Conservation (phyloP, 208 protist species). For the Acanthamoeba culbertsoni region DNA sequence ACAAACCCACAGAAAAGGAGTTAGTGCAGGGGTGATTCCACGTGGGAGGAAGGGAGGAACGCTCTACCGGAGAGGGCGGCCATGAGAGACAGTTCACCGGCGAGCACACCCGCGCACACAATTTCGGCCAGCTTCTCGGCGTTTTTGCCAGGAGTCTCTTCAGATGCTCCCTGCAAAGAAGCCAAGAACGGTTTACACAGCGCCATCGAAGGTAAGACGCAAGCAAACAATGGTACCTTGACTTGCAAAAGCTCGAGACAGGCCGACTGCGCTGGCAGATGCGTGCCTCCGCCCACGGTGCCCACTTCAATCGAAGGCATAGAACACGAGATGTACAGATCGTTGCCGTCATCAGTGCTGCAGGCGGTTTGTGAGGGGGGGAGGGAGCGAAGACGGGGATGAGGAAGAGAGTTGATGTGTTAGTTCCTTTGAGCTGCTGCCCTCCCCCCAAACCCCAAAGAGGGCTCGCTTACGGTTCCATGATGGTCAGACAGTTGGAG, state of each 20-base stretch:
- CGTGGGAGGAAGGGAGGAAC: constrained; percentile 53
- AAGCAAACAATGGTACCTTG: constrained; percentile 73
- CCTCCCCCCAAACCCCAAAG: too few species aligned
- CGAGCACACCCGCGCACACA: constrained; percentile 92
- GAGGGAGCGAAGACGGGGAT: too few species aligned
- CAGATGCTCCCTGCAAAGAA: neutral
- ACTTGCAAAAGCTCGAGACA: constrained; percentile 94
- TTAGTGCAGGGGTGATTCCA: too few species aligned
- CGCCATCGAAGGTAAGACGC: neutral
- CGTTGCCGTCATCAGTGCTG: constrained; percentile 83
- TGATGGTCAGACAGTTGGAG: constrained; percentile 95
- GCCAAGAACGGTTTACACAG: neutral
- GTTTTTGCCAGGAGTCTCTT: constrained; percentile 88
- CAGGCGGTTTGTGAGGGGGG: neutral
- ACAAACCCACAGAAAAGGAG: neutral
- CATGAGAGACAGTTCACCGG: constrained; percentile 97
- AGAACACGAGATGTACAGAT: constrained; percentile 94
- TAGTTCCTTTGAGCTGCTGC: too few species aligned
- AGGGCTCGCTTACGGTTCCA: constrained; percentile 82
- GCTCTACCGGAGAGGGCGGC: constrained; percentile 71
- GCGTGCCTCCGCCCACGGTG: constrained; percentile 97
- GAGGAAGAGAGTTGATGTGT: too few species aligned
- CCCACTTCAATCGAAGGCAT: constrained; percentile 99
- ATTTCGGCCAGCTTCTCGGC: constrained; percentile 91
- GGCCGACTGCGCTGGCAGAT: constrained; percentile 90